Base-by-base conservation (phyloP, 2,329 filamentous ascomycete genomes). In the Cephalotrichum gorgonifer region DNA sequence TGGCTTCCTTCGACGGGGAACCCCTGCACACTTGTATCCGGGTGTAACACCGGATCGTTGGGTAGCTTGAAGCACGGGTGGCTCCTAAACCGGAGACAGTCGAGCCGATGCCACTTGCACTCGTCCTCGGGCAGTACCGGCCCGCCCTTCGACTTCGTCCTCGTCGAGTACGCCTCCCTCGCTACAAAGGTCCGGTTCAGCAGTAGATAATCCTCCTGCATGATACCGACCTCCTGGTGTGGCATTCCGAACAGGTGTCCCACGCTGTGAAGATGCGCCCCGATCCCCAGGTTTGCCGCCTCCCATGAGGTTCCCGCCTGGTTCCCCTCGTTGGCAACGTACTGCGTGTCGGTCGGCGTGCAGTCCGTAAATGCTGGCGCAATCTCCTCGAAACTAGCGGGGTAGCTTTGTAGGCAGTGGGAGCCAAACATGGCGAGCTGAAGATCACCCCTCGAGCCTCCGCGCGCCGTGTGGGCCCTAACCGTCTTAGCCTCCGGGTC, bases 301-400 rank as follows among this genome's bases (percentile, higher is more conserved):
- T 97, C 91, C 91, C 91, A 97, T 43, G 83, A 93, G 61, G 87
- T 95, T 23, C 90, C 90, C 6, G 83, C 84, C 55, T 95, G 87
- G 56, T 86, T 85, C 63, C 82, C 88, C 62, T 95, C 88, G 58
- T 96, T 95, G 15, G 86, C 85, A 33, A 95, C 81, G 57, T 78
- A 78, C 35, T 80, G 77, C 9, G 83, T 86, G 61, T 97, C 88
- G 1, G 89, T 96, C 28, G 84, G 81, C 3, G 90, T 95, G 64
- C 89, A 95, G 64, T 97, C 90, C 15, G 80, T 85, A 58, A 97
- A 95, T 6, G 89, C 85, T 20, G 88, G 82, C 4, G 88, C 86
- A 1, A 97, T 85, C 60, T 97, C 91, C 62, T 97, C 91, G 39
- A 98, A 78, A 58, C 79, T 85, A 3, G 85, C 78, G 3, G 93